These are phyloP conservation scores for Globisporangium emineosum DNA, from an alignment of 352 stramenopile genomes.

Conservation along the genomic window DNA sequence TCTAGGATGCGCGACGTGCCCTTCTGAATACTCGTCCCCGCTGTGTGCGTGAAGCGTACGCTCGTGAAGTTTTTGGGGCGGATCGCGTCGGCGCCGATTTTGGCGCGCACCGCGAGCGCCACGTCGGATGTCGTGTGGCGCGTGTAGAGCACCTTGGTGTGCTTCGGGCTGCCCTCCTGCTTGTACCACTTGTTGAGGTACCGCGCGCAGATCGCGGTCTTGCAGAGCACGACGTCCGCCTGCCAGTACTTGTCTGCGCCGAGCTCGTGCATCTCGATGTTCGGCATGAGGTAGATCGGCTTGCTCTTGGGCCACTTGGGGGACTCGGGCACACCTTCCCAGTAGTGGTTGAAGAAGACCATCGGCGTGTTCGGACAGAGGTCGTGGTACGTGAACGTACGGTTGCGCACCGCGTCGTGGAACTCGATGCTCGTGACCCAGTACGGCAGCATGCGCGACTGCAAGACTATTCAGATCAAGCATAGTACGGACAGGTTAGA, in stretches of 20 bases:
- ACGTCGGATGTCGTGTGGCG: conserved; percentile 57
- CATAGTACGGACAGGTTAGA: background rate
- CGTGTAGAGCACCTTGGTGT: conserved; percentile 39
- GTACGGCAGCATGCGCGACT: conserved; percentile 38
- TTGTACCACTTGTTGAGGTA: conserved; percentile 40
- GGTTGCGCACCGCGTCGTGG: conserved; percentile 22
- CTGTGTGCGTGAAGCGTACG: conserved; percentile 41
- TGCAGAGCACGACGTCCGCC: conserved; percentile 50
- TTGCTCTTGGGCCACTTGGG: conserved; percentile 34
- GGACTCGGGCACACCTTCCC: conserved; percentile 26
- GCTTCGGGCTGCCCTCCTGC: conserved; percentile 33
- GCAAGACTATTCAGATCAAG: conserved; percentile 24
- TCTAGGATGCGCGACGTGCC: conserved; percentile 36
- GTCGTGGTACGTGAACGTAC: conserved; percentile 43
- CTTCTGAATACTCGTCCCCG: conserved; percentile 45
- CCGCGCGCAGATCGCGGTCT: conserved; percentile 50
- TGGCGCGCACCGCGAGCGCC: conserved; percentile 21
- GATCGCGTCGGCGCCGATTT: conserved; percentile 19
- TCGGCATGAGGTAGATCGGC: conserved; percentile 46
- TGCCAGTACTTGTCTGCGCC: conserved; percentile 35
- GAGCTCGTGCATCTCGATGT: conserved; percentile 59
- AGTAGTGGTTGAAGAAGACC: conserved; percentile 65
- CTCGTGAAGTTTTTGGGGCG: conserved; percentile 36
- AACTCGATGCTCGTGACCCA: conserved; percentile 45
- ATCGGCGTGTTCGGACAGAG: conserved; percentile 47